Evolutionary conservation across 2,329 filamentous ascomycete genomes (phyloP).

Genomic region (Cytospora leucostoma): DNA sequence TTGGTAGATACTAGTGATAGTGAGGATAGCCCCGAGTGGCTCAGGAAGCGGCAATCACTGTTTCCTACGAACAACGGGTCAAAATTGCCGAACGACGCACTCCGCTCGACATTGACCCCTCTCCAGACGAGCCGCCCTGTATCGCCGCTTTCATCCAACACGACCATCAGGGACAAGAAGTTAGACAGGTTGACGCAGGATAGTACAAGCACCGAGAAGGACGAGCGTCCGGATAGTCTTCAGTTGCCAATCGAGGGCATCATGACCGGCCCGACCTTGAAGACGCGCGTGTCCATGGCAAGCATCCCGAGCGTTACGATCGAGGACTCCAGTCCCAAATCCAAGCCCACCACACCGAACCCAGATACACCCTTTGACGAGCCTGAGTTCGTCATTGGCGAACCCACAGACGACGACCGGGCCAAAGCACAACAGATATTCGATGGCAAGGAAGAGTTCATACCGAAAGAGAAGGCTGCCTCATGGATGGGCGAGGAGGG

Average conservation of each 20-base stretch:
- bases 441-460: constrained; percentile 79
- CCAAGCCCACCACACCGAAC: constrained; percentile 34
- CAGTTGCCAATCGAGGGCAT: constrained; percentile 47
- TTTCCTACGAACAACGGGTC: background rate
- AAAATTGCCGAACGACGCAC: constrained; percentile 1
- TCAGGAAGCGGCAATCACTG: constrained; percentile 16
- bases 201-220: constrained; percentile 34
- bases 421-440: constrained; percentile 81
- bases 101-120: constrained; percentile 15
- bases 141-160: constrained; percentile 14
- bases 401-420: constrained; percentile 68
- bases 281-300: constrained; percentile 36
- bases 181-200: constrained; percentile 26
- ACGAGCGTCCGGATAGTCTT: constrained; percentile 39
- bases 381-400: constrained; percentile 58
- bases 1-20: constrained; percentile 55
- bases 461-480: constrained; percentile 77
- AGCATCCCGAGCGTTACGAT: constrained; percentile 47
- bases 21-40: constrained; percentile 41
- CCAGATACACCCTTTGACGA: constrained; percentile 53
- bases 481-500: constrained; percentile 84
- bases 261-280: constrained; percentile 40
- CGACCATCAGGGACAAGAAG: constrained; percentile 23
- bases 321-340: constrained; percentile 43
- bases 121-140: constrained; percentile 18